phyloP scores from a whole-genome alignment of 305 asterid genomes.

The Fraxinus sp. region DNA sequence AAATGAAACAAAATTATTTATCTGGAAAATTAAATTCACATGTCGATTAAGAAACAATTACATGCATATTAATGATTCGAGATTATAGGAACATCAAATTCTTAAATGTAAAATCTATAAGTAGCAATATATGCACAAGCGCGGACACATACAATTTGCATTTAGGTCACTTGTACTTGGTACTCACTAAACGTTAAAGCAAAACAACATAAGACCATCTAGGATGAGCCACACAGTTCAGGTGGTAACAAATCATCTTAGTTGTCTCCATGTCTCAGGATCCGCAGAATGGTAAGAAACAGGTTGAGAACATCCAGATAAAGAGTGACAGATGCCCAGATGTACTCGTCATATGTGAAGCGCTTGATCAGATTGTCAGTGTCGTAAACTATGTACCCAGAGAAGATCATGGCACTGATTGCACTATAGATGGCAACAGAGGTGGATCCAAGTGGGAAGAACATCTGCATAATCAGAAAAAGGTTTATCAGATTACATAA shows the following conservation, averaged over 20 bases:
- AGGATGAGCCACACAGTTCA: constrained; percentile 19
- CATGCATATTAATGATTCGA: neutral
- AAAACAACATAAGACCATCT: constrained; percentile 5
- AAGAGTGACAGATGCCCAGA: constrained; percentile 94
- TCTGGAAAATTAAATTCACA: neutral
- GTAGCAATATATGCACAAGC: constrained; percentile 34
- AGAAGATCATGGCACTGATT: constrained; percentile 75
- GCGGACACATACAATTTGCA: constrained; percentile 26
- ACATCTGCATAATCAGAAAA: constrained; percentile 49
- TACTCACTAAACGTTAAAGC: constrained; percentile 3
- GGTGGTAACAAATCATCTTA: constrained; percentile 27
- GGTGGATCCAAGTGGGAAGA: constrained; percentile 88
- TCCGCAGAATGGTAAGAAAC: constrained; percentile 84
- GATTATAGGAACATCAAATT: neutral
- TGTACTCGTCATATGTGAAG: constrained; percentile 82
- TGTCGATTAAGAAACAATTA: neutral
- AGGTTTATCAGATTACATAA: neutral
- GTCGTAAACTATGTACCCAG: constrained; percentile 84
- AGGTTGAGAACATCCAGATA: constrained; percentile 86
- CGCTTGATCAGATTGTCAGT: constrained; percentile 93
- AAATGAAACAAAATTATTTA: neutral
- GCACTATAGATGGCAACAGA: constrained; percentile 61
- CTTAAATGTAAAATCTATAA: neutral
- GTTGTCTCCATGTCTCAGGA: constrained; percentile 81
- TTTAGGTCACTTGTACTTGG: constrained; percentile 9